A percentile compares a stretch with the other conserved stretches of the same genome.
Conservation (phyloP, 2,329 filamentous ascomycete species). For the Hypoxylon sp. region DNA sequence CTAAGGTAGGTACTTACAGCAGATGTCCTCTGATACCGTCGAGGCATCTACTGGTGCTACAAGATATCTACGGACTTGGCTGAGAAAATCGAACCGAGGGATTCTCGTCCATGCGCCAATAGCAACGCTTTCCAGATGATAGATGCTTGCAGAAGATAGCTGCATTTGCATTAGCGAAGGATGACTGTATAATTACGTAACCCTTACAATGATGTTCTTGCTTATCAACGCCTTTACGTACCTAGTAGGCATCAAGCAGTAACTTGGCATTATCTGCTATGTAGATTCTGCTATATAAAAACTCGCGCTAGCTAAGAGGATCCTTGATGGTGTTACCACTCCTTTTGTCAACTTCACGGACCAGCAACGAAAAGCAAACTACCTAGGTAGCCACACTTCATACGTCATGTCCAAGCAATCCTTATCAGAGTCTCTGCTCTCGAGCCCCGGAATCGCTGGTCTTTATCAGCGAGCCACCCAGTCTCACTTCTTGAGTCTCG, state of each 20-base stretch:
- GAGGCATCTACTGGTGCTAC: conserved; percentile 16
- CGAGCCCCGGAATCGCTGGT: conserved; percentile 37
- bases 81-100: conserved; percentile 3
- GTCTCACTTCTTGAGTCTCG: conserved; percentile 45
- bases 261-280: not conserved
- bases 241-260: conserved; percentile 4
- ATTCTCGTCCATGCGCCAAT: conserved; percentile 14
- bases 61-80: conserved; percentile 1
- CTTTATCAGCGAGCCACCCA: conserved; percentile 48
- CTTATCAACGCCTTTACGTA: conserved; percentile 1
- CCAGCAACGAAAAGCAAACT: not conserved
- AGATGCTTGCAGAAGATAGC: conserved; percentile 5
- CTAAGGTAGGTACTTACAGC: not conserved
- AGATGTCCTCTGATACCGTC: not conserved
- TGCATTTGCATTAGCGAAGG: conserved; percentile 22
- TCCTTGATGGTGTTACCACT: not conserved
- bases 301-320: not conserved
- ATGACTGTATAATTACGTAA: conserved; percentile 38
- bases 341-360: not conserved
- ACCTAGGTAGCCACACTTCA: not conserved
- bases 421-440: conserved; percentile 42
- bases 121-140: too few relatives aligned
- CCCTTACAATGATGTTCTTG: conserved; percentile 14
- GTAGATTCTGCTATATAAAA: conserved; percentile 9
- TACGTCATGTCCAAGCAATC: conserved; percentile 37